These are phyloP conservation scores for Salix koriyanagi DNA, from an alignment of 345 rosid species.

Conservation along the genomic window DNA sequence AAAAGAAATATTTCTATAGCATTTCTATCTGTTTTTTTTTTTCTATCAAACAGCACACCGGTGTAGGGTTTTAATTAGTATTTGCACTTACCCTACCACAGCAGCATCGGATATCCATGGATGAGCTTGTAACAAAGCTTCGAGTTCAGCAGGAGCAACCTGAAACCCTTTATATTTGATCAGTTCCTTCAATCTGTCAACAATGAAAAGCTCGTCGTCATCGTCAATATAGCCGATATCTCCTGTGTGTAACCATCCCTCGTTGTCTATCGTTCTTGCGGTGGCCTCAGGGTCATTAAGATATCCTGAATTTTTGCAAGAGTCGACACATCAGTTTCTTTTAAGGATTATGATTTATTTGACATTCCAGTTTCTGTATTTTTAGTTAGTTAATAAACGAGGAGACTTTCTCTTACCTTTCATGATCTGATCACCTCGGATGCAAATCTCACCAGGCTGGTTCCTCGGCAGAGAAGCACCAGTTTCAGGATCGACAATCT, in stretches of 20 bases:
- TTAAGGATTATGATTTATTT: too few relatives aligned
- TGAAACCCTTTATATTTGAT: constrained; percentile 36
- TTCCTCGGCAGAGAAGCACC: constrained; percentile 56
- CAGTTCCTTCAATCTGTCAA: constrained; percentile 32
- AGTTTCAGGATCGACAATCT: constrained; percentile 71
- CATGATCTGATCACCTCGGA: constrained; percentile 85
- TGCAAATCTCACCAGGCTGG: constrained; percentile 75
- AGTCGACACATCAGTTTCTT: background rate
- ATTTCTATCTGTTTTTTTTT: too few relatives aligned
- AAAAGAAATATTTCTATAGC: too few relatives aligned
- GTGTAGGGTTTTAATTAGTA: background rate
- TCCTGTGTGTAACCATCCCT: constrained; percentile 35
- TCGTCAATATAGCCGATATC: constrained; percentile 29
- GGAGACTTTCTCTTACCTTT: constrained; percentile 41
- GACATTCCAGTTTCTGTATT: background rate
- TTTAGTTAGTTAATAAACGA: background rate
- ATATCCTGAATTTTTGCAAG: constrained; percentile 34
- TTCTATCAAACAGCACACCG: too few relatives aligned
- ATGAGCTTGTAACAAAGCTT: constrained; percentile 19
- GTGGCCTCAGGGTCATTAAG: constrained; percentile 60
- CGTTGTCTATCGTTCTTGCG: constrained; percentile 48
- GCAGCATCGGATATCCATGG: constrained; percentile 27
- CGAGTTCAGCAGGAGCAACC: constrained; percentile 33
- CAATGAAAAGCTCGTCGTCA: constrained; percentile 32
- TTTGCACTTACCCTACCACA: constrained; percentile 23